Evolutionary conservation across 805 yeast species (phyloP).

Genomic region (Maudiozyma barnettii): DNA sequence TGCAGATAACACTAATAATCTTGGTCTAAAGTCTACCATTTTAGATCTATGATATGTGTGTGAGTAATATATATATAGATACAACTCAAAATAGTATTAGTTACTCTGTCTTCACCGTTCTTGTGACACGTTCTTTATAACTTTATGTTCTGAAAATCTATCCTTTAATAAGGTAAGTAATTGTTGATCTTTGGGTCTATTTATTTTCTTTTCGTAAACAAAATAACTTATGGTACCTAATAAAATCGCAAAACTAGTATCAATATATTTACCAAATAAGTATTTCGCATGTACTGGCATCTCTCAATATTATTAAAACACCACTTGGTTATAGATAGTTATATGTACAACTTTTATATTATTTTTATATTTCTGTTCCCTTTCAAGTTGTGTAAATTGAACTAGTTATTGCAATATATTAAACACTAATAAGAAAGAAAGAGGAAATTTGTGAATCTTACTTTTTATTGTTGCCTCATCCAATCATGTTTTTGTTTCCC

Average conservation of each 20-base stretch:
- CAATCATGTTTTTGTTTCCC: too few species aligned
- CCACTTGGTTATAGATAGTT: neutral
- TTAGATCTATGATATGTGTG: neutral
- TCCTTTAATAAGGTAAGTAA: conserved; percentile 43
- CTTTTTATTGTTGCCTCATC: too few species aligned
- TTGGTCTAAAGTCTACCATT: conserved; percentile 8
- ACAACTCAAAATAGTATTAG: neutral
- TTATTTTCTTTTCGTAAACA: conserved; percentile 49
- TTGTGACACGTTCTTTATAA: neutral
- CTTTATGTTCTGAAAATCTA: conserved; percentile 13
- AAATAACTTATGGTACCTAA: conserved; percentile 59
- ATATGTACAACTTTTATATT: neutral
- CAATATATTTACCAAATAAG: conserved; percentile 41
- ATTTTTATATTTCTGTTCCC: neutral
- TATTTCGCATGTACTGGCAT: conserved; percentile 28
- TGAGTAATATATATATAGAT: too few species aligned
- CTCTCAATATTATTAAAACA: neutral
- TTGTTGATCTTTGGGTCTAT: conserved; percentile 45
- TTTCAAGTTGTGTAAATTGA: neutral
- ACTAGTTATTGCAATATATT: too few species aligned
- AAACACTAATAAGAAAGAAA: too few species aligned
- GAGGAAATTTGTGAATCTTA: too few species aligned
- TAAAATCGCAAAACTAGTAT: conserved; percentile 54
- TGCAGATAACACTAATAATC: conserved; percentile 18
- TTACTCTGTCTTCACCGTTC: neutral